Conservation (phyloP, 139 green algal genomes). For the Tetradesmus obliquus region DNA sequence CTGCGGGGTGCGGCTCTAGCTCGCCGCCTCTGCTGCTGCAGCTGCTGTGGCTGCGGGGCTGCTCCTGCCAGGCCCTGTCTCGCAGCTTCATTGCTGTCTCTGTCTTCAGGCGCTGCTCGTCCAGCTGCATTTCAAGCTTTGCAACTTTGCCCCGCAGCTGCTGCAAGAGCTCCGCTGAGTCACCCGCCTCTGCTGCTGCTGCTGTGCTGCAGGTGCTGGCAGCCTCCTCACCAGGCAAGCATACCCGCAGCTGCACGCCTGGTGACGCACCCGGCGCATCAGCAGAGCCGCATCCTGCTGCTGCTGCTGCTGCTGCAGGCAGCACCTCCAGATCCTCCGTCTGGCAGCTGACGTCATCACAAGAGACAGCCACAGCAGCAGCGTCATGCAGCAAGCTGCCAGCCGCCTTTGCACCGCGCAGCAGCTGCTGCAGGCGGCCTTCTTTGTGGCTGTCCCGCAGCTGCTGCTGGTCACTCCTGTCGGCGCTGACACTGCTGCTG, state of each 20-base stretch:
- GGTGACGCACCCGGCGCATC: neutral
- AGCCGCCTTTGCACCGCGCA: neutral
- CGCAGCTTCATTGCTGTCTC: neutral
- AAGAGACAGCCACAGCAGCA: neutral
- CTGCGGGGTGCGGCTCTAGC: neutral
- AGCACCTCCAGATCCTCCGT: neutral
- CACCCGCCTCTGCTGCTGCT: neutral
- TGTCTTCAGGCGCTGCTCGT: neutral
- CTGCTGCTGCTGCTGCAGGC: neutral
- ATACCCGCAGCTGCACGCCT: neutral
- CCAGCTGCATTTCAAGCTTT: conserved; percentile 25
- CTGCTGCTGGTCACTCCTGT: conserved; percentile 7
- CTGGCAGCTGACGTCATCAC: conserved; percentile 24
- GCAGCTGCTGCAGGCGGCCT: neutral
- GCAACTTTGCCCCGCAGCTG: conserved; percentile 17
- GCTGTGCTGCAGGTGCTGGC: neutral
- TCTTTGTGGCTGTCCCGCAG: conserved; percentile 22
- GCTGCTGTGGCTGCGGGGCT: conserved; percentile 16
- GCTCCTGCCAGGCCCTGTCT: neutral
- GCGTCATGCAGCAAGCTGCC: neutral
- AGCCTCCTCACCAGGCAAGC: neutral
- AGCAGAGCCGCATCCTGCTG: neutral
- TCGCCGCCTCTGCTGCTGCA: conserved; percentile 8
- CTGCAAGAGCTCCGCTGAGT: conserved; percentile 3
- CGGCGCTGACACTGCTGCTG: neutral